phyloP scores from a whole-genome alignment of 371 early-diverging fungal species.

The Mortierella sp. region DNA sequence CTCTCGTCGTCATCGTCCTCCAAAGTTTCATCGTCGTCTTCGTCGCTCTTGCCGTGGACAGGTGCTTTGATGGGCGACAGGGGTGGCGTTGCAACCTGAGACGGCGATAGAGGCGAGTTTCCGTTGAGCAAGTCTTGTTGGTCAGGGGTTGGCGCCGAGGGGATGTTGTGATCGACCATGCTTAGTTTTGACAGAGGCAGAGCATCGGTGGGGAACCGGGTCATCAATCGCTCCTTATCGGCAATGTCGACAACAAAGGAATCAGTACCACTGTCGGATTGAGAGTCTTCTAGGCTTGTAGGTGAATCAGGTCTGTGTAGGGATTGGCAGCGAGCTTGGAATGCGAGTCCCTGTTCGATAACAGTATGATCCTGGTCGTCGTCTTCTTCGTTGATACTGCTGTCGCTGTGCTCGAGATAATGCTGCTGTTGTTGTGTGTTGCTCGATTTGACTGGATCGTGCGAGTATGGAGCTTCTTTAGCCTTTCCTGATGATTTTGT shows the following conservation, averaged over 20 bases:
- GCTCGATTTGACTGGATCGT: background rate
- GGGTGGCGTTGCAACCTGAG: constrained; percentile 55
- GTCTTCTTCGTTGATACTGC: background rate
- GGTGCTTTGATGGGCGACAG: constrained; percentile 34
- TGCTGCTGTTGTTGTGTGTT: background rate
- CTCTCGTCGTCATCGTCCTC: background rate
- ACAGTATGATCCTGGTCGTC: background rate
- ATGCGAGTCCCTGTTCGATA: background rate
- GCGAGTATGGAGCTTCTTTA: background rate
- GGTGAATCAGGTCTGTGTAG: constrained; percentile 47
- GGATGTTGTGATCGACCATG: constrained; percentile 16
- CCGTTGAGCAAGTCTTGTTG: constrained; percentile 15
- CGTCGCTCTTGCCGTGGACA: background rate
- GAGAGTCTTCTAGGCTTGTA: constrained; percentile 53
- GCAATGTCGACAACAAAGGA: constrained; percentile 17
- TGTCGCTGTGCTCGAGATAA: background rate
- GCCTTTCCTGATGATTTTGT: constrained; percentile 1
- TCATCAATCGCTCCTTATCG: constrained; percentile 18
- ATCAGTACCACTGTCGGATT: constrained; percentile 47
- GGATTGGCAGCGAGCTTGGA: background rate
- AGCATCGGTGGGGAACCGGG: constrained; percentile 13
- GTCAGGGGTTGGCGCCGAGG: constrained; percentile 1
- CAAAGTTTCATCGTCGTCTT: constrained; percentile 4
- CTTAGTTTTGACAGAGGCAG: constrained; percentile 12
- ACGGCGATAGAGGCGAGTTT: constrained; percentile 27